These are phyloP conservation scores for Obelidium mucronatum DNA, from an alignment of 192 early-diverging fungal genomes.

Conservation along the genomic window DNA sequence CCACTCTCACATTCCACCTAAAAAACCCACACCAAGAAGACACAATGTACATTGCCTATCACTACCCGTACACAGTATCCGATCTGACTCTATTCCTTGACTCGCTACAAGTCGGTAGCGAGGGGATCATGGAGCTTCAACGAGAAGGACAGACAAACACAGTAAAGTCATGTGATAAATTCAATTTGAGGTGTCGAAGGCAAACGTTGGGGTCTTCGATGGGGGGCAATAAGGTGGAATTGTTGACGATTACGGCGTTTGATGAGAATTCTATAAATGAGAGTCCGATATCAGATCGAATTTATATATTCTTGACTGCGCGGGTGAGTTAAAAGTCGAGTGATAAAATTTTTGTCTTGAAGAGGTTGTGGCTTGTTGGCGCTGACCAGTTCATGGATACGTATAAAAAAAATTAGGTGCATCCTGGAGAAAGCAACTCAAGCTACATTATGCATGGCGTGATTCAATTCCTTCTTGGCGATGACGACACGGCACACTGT, in stretches of 20 bases:
- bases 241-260: constrained; percentile 64
- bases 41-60: constrained; percentile 57
- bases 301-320: constrained; percentile 55
- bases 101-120: constrained; percentile 10
- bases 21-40: constrained; percentile 39
- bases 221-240: constrained; percentile 52
- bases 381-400: no score
- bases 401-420: no score
- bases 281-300: constrained; percentile 43
- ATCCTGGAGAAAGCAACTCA: constrained; percentile 64
- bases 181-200: constrained; percentile 28
- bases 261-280: constrained; percentile 3
- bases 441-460: constrained; percentile 59
- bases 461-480: constrained; percentile 51
- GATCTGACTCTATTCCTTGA: constrained; percentile 43
- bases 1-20: constrained; percentile 53
- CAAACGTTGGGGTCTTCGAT: constrained; percentile 25
- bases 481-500: constrained; percentile 42
- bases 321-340: no score
- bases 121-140: not conserved
- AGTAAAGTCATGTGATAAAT: constrained; percentile 9
- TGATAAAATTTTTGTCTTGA: no score
- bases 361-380: no score
- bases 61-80: constrained; percentile 63
- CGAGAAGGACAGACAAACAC: not conserved